phyloP scores from a whole-genome alignment of 805 yeast species.

The Ogataea ramenticola region DNA sequence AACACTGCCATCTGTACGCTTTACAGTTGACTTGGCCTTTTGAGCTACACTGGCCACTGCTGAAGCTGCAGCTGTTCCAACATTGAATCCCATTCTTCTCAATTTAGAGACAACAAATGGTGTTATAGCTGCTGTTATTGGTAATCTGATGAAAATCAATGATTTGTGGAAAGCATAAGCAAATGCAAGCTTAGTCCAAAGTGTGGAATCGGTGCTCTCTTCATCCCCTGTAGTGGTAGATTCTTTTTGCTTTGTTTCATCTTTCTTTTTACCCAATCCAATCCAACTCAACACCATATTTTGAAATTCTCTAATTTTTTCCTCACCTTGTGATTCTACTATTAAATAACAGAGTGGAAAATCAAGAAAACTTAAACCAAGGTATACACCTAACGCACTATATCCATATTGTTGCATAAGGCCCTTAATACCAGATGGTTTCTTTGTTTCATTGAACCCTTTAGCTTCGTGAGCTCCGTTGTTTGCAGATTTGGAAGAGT shows the following conservation, averaged over 20 bases:
- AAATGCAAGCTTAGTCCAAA: slow-evolving; percentile 78
- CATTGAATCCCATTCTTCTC: slow-evolving; percentile 72
- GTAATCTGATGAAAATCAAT: slow-evolving; percentile 74
- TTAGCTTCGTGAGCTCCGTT: background rate
- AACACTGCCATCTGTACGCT: slow-evolving; percentile 18
- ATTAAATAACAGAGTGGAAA: slow-evolving; percentile 74
- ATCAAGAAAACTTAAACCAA: slow-evolving; percentile 67
- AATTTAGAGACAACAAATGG: slow-evolving; percentile 66
- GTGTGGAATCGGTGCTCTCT: slow-evolving; percentile 24
- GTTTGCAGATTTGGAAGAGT: slow-evolving; percentile 14
- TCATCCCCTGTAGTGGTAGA: slow-evolving; percentile 7
- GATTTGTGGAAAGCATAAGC: slow-evolving; percentile 94
- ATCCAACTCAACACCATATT: slow-evolving; percentile 49
- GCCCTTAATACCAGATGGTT: slow-evolving; percentile 47
- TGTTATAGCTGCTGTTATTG: slow-evolving; percentile 86
- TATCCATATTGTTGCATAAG: slow-evolving; percentile 84
- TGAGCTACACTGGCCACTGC: background rate
- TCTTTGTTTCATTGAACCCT: slow-evolving; percentile 11
- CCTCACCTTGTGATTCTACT: slow-evolving; percentile 87
- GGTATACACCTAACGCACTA: slow-evolving; percentile 81
- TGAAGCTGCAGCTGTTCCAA: slow-evolving; percentile 38
- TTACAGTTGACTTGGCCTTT: slow-evolving; percentile 6
- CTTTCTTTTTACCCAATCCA: slow-evolving; percentile 43
- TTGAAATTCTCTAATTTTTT: slow-evolving; percentile 62
- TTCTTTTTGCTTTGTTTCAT: slow-evolving; percentile 9